These are phyloP conservation scores for Novymonas esmeraldas DNA, from an alignment of 208 protist genomes.

Conservation along the genomic window DNA sequence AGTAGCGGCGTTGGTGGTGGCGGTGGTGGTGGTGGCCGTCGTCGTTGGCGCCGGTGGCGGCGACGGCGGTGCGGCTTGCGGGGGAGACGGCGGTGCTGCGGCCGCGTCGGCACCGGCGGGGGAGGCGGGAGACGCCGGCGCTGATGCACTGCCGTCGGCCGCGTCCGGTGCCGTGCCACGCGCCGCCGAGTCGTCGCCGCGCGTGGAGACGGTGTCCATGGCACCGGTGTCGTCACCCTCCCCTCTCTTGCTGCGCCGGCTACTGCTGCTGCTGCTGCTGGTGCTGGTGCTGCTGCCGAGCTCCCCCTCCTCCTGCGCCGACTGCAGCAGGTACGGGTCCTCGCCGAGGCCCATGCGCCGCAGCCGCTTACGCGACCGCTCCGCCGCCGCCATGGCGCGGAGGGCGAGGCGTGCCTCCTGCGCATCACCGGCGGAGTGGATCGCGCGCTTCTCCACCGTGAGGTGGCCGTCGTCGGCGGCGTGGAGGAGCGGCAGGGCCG, in stretches of 20 bases:
- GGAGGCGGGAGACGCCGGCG: too few relatives aligned
- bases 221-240: too few relatives aligned
- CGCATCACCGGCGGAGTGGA: conserved; percentile 42
- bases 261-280: too few relatives aligned
- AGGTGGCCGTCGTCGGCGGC: conserved; percentile 34
- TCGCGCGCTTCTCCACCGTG: conserved; percentile 34
- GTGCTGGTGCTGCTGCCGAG: conserved; percentile 14
- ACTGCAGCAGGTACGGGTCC: conserved; percentile 31
- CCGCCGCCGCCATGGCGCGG: conserved; percentile 40
- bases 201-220: too few relatives aligned
- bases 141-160: too few relatives aligned
- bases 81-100: too few relatives aligned
- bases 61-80: too few relatives aligned
- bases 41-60: conserved; percentile 3
- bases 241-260: too few relatives aligned
- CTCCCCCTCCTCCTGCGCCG: conserved; percentile 29
- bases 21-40: neutral
- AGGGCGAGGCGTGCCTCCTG: conserved; percentile 46
- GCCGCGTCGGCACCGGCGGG: too few relatives aligned
- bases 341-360: conserved; percentile 19
- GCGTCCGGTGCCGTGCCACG: too few relatives aligned
- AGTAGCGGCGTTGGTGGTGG: neutral
- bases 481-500: conserved; percentile 31
- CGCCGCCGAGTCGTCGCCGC: too few relatives aligned
- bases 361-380: conserved; percentile 38